phyloP scores from a whole-genome alignment of 129 eudicot genomes.

The Escallonia herrerae region DNA sequence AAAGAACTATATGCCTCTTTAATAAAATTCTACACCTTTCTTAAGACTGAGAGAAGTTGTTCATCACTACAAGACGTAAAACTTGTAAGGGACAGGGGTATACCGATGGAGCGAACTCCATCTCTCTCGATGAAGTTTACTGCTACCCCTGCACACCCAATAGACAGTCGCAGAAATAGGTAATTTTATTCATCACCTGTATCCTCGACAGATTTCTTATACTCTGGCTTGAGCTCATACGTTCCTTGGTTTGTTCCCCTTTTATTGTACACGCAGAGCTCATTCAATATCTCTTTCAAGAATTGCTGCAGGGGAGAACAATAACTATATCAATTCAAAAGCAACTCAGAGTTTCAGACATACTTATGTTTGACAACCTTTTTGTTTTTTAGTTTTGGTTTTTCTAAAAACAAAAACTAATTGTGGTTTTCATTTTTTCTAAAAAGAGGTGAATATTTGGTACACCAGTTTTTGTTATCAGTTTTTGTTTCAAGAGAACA shows the following conservation, averaged over 20 bases:
- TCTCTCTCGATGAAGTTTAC: neutral
- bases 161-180: constrained; percentile 14
- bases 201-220: constrained; percentile 73
- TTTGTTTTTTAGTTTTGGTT: neutral
- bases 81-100: neutral
- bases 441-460: too few relatives aligned
- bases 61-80: constrained; percentile 6
- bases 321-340: neutral
- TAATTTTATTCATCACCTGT: constrained; percentile 44
- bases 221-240: constrained; percentile 83
- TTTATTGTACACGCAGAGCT: constrained; percentile 78
- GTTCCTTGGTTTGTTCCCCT: constrained; percentile 84
- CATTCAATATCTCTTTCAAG: constrained; percentile 76
- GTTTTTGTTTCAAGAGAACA: too few relatives aligned
- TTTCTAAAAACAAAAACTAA: neutral
- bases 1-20: constrained; percentile 5
- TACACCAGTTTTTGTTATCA: too few relatives aligned
- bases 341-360: neutral
- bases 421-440: too few relatives aligned
- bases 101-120: constrained; percentile 7
- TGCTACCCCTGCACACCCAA: constrained; percentile 4
- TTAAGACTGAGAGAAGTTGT: neutral
- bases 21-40: constrained; percentile 2
- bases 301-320: constrained; percentile 56
- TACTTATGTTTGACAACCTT: neutral